Evolutionary conservation across 805 yeast species (phyloP), one percentile per base, ranked within the genome.

Genomic region (Yamadazyma takamatsuzukensis): DNA sequence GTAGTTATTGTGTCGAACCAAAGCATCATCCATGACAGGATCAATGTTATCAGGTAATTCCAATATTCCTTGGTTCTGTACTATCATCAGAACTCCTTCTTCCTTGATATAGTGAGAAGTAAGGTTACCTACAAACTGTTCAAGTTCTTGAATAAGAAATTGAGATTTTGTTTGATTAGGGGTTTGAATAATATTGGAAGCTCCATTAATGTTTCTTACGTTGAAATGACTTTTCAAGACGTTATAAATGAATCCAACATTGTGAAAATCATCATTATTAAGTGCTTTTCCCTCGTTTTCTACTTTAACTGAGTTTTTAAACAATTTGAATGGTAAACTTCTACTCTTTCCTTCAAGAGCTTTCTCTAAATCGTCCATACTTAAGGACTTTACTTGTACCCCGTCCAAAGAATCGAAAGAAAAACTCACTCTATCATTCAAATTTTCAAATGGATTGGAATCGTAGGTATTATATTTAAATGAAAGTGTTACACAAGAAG

Each of bases 401-500:
- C 32, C 27, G 3, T 43, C 30, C 3, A 65, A 32, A 10, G 47
- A 36, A 34, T 64, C 68, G 29, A 64, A 59, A 0, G 60, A 44
- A 6, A 62, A 37, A 1, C 34, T 25, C 6, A 58, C 48, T 16
- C 55, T 50, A 2, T 45, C 49, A 3, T 34, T 37, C 3, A 57
- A 27, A 18, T 49, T 38, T 7, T 39, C 25, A 36, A 63, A 59
- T 3, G 67, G 67, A 30, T 61, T 54, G 5, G 52, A 36, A n/a
- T 57, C 62, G 34, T 48, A 53, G 1, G 64, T 50, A 32, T 54
- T 55, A 40, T 47, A 66, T n/a, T 48, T 49, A 30, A 59, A 62
- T 0, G 66, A 52, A 12, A 64, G 21, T 1, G 71, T 61, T 45
- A 66, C 43, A 33, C 69, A 64, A 0, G 65, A 53, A 11, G 18